Evolutionary conservation across 2,329 filamentous ascomycete species (phyloP), one percentile per base, ranked within the genome.

Genomic region (Parasarocladium wereldwijsianum): DNA sequence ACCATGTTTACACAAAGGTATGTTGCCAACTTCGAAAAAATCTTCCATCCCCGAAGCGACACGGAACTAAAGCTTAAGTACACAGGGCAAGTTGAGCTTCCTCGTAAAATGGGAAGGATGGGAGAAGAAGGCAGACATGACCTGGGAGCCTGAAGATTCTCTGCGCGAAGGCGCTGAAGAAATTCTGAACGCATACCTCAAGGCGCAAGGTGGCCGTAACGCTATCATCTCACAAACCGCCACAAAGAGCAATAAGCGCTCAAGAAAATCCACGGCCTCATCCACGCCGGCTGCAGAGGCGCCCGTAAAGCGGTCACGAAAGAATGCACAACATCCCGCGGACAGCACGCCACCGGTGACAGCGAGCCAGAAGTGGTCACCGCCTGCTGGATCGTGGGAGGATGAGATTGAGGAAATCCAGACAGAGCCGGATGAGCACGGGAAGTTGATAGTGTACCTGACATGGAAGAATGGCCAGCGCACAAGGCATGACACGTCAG

Each of bases 31-130:
- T 33, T n/a, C 32, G 17, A 8, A 12, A 18, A 16, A n/a, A 43
- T 18, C 4, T 8, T 26, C 2, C 24, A 12, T 16, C 5, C 5
- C n/a, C 24, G 17, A 12, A 12, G 19, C n/a, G 27, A 16, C 27
- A 13, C 18, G 17, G n/a, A 21, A 15, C 11, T 32, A 21, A 21
- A 30, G 14, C 37, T 9, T 3, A 10, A 6, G n/a, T 8, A 24
- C 7, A 8, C 35, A 70, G 56, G 67, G 66, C 13, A 47, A 49
- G 4, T 43, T 74, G 1, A 62, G 64, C 26, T 85, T 78, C 44
- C 64, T 76, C 30, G 78, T 90, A 20, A 85, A 87, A 43, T 90
- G 82, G 82, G 70, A 81, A 38, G 81, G 81, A 3, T 90, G 76
- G 37, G 70, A 80, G 0, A 67, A 74, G 36, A 71, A 74, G 36